A percentile compares a stretch with the other conserved stretches of the same genome.
phyloP scores from a whole-genome alignment of 768 basidiomycete genomes.

The Trametes maxima region DNA sequence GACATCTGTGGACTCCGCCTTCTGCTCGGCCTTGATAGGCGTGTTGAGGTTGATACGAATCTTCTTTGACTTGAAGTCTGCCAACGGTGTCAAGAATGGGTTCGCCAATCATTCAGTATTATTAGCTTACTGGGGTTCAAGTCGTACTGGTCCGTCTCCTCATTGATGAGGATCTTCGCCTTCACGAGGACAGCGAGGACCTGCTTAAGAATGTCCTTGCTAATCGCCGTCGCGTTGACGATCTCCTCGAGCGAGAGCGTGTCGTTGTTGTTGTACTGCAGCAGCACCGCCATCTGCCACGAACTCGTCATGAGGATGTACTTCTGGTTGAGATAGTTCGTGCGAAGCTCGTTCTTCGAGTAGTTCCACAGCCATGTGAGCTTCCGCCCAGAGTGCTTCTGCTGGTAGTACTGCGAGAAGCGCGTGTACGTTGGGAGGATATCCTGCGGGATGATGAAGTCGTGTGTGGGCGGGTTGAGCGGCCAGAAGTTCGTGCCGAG shows the following conservation, averaged over 20 bases:
- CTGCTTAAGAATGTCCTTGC: slow-evolving; percentile 78
- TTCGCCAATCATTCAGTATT: not conserved
- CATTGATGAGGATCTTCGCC: slow-evolving; percentile 86
- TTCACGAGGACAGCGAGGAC: slow-evolving; percentile 65
- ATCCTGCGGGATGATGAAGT: slow-evolving; percentile 88
- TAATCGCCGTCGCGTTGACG: slow-evolving; percentile 73
- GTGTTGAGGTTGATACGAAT: slow-evolving; percentile 89
- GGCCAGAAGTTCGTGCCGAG: slow-evolving; percentile 98
- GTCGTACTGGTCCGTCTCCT: slow-evolving; percentile 89
- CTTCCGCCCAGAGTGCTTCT: slow-evolving; percentile 92
- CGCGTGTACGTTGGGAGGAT: slow-evolving; percentile 86
- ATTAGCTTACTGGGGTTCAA: slow-evolving; percentile 70
- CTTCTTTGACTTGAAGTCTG: slow-evolving; percentile 93
- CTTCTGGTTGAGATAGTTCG: slow-evolving; percentile 91
- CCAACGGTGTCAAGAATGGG: not conserved
- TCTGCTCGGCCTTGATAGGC: slow-evolving; percentile 93
- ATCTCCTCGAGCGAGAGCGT: slow-evolving; percentile 83
- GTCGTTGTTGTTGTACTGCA: slow-evolving; percentile 93
- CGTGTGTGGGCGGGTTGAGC: slow-evolving; percentile 76
- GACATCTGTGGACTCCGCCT: slow-evolving; percentile 87
- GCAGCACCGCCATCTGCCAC: slow-evolving; percentile 92
- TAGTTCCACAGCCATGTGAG: slow-evolving; percentile 99
- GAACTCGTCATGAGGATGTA: slow-evolving; percentile 96
- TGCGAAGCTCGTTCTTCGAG: slow-evolving; percentile 93
- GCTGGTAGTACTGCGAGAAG: slow-evolving; percentile 91